phyloP scores from a whole-genome alignment of 2,329 filamentous ascomycete species.

The Trichoderma lentiforme region DNA sequence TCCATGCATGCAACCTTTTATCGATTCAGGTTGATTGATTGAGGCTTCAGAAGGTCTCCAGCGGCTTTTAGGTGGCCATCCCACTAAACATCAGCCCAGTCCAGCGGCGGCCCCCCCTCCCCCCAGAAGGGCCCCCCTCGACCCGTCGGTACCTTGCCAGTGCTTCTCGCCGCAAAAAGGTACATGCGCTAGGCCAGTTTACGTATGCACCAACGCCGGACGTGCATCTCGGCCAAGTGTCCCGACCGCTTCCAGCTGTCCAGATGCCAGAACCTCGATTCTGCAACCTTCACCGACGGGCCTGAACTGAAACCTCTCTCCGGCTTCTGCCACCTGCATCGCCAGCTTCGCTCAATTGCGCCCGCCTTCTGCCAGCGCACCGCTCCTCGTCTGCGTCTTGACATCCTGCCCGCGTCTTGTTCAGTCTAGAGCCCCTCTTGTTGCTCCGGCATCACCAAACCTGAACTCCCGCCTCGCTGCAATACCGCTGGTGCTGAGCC shows the following conservation, averaged over 20 bases:
- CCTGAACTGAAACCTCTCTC: neutral
- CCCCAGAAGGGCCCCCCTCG: neutral
- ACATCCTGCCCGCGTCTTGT: neutral
- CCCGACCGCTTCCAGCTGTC: slow-evolving; percentile 15
- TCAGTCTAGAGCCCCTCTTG: neutral
- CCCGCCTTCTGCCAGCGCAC: neutral
- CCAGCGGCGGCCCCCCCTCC: neutral
- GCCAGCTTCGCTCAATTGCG: slow-evolving; percentile 12
- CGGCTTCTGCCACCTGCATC: neutral
- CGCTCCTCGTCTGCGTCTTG: neutral
- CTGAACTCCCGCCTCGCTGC: neutral
- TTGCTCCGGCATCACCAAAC: neutral
- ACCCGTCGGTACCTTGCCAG: neutral
- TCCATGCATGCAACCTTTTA: neutral
- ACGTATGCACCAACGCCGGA: neutral
- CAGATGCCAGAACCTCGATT: slow-evolving; percentile 14
- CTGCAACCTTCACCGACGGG: slow-evolving; percentile 16
- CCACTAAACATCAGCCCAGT: slow-evolving; percentile 7
- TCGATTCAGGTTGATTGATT: neutral
- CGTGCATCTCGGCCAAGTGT: slow-evolving; percentile 11
- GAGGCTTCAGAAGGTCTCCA: neutral
- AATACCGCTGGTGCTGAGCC: neutral
- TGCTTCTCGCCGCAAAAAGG: neutral
- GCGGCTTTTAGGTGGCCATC: neutral
- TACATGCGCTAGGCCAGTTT: neutral